Conservation (phyloP, 2,329 filamentous ascomycete genomes). For the Hypoxylon sp. region DNA sequence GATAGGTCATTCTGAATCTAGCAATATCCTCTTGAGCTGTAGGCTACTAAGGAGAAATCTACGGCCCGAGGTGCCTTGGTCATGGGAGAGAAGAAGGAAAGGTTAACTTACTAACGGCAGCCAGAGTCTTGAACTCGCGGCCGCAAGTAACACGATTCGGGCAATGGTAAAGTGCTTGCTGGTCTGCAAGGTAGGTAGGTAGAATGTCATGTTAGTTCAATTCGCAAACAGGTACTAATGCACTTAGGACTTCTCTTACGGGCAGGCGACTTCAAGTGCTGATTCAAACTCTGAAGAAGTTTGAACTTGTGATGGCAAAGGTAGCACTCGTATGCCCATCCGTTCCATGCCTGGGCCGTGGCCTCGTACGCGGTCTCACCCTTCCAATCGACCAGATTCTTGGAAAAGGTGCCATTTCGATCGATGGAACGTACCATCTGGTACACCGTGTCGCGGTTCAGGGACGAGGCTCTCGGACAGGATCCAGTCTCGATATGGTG, state of each 20-base stretch:
- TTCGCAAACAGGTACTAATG: background rate
- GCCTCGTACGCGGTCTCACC: slow-evolving; percentile 27
- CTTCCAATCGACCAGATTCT: slow-evolving; percentile 26
- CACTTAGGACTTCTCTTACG: slow-evolving; percentile 20
- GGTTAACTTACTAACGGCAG: slow-evolving; percentile 41
- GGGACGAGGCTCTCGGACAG: slow-evolving; percentile 14
- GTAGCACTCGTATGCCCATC: slow-evolving; percentile 30
- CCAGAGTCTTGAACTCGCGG: slow-evolving; percentile 52
- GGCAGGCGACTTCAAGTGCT: slow-evolving; percentile 25
- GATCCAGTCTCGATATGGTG: slow-evolving; percentile 23
- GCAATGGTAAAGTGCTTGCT: slow-evolving; percentile 33
- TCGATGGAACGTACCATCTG: slow-evolving; percentile 14
- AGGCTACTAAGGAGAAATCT: too few relatives aligned
- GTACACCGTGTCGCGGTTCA: slow-evolving; percentile 29
- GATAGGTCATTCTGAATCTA: too few relatives aligned
- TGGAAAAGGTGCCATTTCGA: slow-evolving; percentile 12
- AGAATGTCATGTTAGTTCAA: background rate
- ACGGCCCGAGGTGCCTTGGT: too few relatives aligned
- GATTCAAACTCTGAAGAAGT: slow-evolving; percentile 9
- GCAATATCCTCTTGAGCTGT: too few relatives aligned
- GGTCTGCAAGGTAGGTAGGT: slow-evolving; percentile 14
- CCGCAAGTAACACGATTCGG: slow-evolving; percentile 29
- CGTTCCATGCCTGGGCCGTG: slow-evolving; percentile 26
- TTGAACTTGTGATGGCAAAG: slow-evolving; percentile 27
- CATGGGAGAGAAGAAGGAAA: background rate